phyloP scores from a whole-genome alignment of 257 asterid genomes.

The Nemophila menziesii region DNA sequence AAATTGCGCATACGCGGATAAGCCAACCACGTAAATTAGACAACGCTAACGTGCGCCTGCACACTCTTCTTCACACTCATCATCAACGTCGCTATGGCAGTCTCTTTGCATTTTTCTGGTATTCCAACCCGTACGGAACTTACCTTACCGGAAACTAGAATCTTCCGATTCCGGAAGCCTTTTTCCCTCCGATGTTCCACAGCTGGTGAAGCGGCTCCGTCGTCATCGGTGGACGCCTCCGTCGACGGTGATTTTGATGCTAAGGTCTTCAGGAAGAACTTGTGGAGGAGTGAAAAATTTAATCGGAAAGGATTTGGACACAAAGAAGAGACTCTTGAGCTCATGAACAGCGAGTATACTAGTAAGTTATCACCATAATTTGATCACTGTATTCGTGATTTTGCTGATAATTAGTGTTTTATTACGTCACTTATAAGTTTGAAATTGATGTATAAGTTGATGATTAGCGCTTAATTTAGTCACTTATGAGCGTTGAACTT shows the following conservation, averaged over 20 bases:
- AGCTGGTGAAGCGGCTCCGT: constrained; percentile 36
- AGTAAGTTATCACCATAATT: constrained; percentile 30
- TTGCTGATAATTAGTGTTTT: not conserved
- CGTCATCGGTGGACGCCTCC: constrained; percentile 19
- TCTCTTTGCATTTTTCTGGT: constrained; percentile 61
- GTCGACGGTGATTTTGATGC: constrained; percentile 54
- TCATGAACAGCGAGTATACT: constrained; percentile 68
- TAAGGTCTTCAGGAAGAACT: constrained; percentile 66
- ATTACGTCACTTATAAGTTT: not conserved
- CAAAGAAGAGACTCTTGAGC: constrained; percentile 62
- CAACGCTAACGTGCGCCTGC: constrained; percentile 24
- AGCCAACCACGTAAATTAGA: not conserved
- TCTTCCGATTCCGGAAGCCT: constrained; percentile 34
- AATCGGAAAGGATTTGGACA: constrained; percentile 89
- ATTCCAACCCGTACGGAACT: constrained; percentile 33
- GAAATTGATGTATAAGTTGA: no score
- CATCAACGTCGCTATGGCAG: constrained; percentile 31
- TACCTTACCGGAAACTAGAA: constrained; percentile 47
- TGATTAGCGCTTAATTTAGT: not conserved
- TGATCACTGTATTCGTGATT: not conserved
- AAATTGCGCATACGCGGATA: constrained; percentile 1
- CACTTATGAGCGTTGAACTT: no score
- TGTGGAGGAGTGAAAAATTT: constrained; percentile 82
- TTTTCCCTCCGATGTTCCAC: constrained; percentile 52
- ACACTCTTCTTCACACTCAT: constrained; percentile 3